Evolutionary conservation across 2,329 filamentous ascomycete species (phyloP).

Genomic region (Metarhizium guizhouense): DNA sequence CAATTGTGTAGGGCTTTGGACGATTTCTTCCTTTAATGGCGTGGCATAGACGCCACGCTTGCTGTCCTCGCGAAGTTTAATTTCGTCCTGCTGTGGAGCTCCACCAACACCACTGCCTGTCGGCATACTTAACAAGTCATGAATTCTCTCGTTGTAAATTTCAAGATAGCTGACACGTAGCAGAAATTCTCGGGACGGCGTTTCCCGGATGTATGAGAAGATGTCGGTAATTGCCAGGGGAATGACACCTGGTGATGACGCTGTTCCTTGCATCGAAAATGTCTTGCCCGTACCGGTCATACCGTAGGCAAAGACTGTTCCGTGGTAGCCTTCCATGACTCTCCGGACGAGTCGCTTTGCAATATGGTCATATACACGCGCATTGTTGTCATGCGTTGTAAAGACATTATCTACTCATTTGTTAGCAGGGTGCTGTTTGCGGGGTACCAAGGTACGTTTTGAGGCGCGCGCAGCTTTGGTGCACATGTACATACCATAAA

Average conservation of each 20-base stretch:
- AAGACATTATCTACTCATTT: conserved; percentile 79
- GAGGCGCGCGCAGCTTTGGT: background rate
- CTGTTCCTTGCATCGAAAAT: conserved; percentile 98
- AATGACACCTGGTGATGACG: conserved; percentile 90
- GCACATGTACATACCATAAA: conserved; percentile 60
- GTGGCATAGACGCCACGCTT: conserved; percentile 95
- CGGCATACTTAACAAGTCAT: conserved; percentile 79
- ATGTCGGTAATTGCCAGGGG: conserved; percentile 97
- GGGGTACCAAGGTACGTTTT: background rate
- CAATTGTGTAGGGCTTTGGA: conserved; percentile 93
- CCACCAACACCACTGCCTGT: conserved; percentile 46
- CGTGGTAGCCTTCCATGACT: conserved; percentile 98
- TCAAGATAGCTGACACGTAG: conserved; percentile 95
- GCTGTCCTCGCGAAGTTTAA: conserved; percentile 92
- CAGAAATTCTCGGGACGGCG: conserved; percentile 86
- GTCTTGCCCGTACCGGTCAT: conserved; percentile 99
- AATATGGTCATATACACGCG: conserved; percentile 85
- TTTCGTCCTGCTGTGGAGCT: conserved; percentile 67
- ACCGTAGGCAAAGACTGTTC: conserved; percentile 95
- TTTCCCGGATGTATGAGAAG: conserved; percentile 97
- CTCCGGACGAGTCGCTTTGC: conserved; percentile 90
- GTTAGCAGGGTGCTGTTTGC: background rate
- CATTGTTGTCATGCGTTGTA: conserved; percentile 85
- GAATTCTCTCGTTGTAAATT: conserved; percentile 97
- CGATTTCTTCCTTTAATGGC: conserved; percentile 94